Evolutionary conservation across 768 basidiomycete genomes (phyloP), one percentile per base, ranked within the genome.

Genomic region (Galerina sulciceps): DNA sequence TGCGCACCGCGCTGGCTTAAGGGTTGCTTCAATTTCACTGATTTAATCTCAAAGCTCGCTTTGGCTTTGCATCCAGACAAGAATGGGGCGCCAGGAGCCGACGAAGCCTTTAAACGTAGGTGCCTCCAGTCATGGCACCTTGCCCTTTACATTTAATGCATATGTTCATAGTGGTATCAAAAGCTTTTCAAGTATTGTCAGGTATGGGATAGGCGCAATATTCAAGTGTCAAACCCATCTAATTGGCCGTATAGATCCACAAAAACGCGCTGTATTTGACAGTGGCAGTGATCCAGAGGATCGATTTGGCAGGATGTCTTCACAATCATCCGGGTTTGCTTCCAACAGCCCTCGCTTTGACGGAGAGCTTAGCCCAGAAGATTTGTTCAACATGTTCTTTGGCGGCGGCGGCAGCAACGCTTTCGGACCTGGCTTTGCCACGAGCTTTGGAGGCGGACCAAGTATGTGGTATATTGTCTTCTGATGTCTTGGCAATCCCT

Each of bases 361-460:
- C 11, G 86, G 86, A 54, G 96, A 98, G 75, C 79, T 99, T 65
- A 95, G 91, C 56, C 95, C 96, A 5, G 96, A 98, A 75, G 96
- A 98, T 58, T 71, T 99, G 55, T 99, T 99, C 79, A 96, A 98
- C 70, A 95, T 96, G 91, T 97, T 99, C 85, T 99, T 99, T 71
- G 94, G 94, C 15, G 90, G 90, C 20, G 81, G 82, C 1, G 82
- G 76, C 14, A 76, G 76, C n/a, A 76, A 71, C 55, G 58, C 54
- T 6, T 70, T 73, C 60, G 55, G 83, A 47, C 64, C 82, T 60
- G 85, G 82, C 22, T 76, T 79, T 50, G 80, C 81, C 6, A 73
- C 75, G 36, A 74, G 75, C 34, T 84, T 86, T 70, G 84, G 86
- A n/a, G 79, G 82, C 10, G 81, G 84, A 1, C 84, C 86, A 59